These are phyloP conservation scores for Astrothelium macrocarpum DNA, from an alignment of 495 filamentous ascomycete genomes.

Conservation along the genomic window DNA sequence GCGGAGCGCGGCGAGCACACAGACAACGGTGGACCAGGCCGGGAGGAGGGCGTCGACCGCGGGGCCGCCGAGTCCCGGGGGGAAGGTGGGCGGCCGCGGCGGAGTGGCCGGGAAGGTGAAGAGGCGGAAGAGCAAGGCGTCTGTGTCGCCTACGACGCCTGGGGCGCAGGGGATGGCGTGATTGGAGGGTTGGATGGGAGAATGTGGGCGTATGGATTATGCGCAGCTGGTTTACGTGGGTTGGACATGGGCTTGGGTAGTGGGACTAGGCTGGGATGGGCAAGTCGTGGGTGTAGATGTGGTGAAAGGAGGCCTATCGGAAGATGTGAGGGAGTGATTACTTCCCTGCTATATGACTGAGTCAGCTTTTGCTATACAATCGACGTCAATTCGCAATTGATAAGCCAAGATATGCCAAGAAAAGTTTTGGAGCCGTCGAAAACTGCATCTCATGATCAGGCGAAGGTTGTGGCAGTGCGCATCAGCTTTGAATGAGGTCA, in stretches of 20 bases:
- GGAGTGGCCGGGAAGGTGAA: conserved; percentile 45
- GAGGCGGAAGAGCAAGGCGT: conserved; percentile 48
- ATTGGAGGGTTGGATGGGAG: background rate
- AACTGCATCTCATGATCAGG: background rate
- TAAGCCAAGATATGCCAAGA: background rate
- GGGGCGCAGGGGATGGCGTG: background rate
- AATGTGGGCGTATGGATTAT: background rate
- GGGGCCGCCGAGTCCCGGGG: conserved; percentile 2
- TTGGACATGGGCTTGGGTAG: background rate
- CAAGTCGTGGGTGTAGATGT: background rate
- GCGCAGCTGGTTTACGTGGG: background rate
- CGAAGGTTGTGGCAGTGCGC: background rate
- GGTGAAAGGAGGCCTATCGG: background rate
- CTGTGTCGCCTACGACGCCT: background rate
- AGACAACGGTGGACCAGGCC: conserved; percentile 8
- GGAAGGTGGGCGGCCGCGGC: conserved; percentile 11
- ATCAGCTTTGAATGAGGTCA: background rate
- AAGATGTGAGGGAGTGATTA: background rate
- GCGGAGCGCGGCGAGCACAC: conserved; percentile 10
- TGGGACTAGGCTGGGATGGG: background rate
- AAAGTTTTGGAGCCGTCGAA: too few species aligned
- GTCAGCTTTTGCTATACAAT: background rate
- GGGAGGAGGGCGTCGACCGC: conserved; percentile 9
- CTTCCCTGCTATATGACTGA: background rate
- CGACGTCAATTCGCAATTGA: background rate